Evolutionary conservation across 257 asterid species (phyloP).

Genomic region (Anisodus tanguticus): DNA sequence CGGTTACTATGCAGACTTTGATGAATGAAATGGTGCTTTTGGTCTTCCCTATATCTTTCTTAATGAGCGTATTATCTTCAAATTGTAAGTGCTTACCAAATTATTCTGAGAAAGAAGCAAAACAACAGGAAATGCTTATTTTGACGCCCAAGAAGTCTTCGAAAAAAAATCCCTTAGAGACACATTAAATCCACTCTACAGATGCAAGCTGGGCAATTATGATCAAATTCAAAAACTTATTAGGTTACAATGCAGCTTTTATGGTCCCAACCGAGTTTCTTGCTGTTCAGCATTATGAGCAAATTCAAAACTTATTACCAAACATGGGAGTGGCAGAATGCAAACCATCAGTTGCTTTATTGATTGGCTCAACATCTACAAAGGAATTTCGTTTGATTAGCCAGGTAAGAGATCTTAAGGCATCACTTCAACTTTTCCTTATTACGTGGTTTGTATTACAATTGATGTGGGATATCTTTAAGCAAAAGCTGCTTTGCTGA

Average conservation of each 20-base stretch:
- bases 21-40: too few species aligned
- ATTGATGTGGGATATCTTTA: constrained; percentile 22
- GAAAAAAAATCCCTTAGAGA: too few species aligned
- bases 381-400: constrained; percentile 73
- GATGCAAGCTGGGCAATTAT: too few species aligned
- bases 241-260: constrained; percentile 72
- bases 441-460: not conserved
- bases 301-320: constrained; percentile 70
- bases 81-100: too few species aligned
- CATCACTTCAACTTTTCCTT: constrained; percentile 15
- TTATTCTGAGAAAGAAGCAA: too few species aligned
- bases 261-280: constrained; percentile 99
- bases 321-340: constrained; percentile 47
- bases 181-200: too few species aligned
- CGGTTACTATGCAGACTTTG: too few species aligned
- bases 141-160: too few species aligned
- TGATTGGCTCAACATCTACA: constrained; percentile 87
- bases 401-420: constrained; percentile 47
- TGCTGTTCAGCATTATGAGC: constrained; percentile 90
- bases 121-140: too few species aligned
- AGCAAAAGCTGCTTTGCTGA: constrained; percentile 21
- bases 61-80: too few species aligned
- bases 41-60: too few species aligned
- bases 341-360: constrained; percentile 77
- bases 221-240: too few species aligned